A percentile compares a stretch with the other conserved stretches of the same genome.
These are phyloP conservation scores for Vigna trinervia DNA, from an alignment of 306 rosid species.

Conservation along the genomic window DNA sequence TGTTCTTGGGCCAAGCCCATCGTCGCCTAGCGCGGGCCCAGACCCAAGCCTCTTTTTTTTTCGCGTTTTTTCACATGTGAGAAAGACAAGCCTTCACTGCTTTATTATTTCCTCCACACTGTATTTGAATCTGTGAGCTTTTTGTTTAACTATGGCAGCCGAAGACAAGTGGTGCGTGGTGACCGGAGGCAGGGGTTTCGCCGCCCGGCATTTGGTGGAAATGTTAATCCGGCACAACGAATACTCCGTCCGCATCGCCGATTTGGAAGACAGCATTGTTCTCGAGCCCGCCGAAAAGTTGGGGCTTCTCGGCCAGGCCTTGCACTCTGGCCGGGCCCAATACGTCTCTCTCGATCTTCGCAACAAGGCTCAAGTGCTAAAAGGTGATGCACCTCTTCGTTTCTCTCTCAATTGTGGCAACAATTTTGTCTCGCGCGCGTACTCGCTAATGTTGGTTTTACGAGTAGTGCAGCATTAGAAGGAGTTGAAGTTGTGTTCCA, in stretches of 20 bases:
- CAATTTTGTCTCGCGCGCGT: too few species aligned
- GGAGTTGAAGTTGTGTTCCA: conserved; percentile 94
- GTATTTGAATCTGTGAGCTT: conserved; percentile 1
- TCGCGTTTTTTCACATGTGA: not conserved
- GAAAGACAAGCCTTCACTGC: not conserved
- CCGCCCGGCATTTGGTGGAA: conserved; percentile 90
- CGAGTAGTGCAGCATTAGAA: conserved; percentile 62
- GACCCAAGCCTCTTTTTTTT: not conserved
- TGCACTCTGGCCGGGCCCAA: conserved; percentile 75
- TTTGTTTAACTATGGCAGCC: conserved; percentile 46
- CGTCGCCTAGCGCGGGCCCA: not conserved
- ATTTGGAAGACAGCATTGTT: conserved; percentile 65
- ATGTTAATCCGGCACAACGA: conserved; percentile 61
- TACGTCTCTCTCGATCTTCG: conserved; percentile 82
- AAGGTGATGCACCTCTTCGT: conserved; percentile 45
- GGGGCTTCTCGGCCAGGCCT: conserved; percentile 73
- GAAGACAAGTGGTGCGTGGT: conserved; percentile 84
- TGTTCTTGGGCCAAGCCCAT: not conserved
- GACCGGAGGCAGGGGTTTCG: conserved; percentile 96
- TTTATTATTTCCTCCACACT: not conserved
- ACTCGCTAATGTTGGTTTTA: not conserved
- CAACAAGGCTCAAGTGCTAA: conserved; percentile 66
- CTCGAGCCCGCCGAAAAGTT: conserved; percentile 70
- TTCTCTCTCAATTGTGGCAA: not conserved
- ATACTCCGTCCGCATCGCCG: conserved; percentile 79